phyloP scores from a whole-genome alignment of 2,329 filamentous ascomycete species.

The Fusarium bulbicola region DNA sequence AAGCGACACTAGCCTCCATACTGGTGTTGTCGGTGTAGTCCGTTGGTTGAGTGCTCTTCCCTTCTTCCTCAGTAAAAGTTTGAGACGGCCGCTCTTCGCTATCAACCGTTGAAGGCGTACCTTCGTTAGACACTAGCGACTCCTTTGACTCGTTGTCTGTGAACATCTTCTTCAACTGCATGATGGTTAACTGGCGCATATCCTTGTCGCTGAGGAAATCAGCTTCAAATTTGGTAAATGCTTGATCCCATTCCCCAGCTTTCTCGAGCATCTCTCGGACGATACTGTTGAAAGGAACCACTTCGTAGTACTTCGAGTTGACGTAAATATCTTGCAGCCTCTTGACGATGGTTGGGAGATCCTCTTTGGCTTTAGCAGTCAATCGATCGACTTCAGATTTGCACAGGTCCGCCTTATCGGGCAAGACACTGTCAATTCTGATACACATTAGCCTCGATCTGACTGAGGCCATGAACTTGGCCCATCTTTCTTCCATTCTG shows the following conservation, averaged over 20 bases:
- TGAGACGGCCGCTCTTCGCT: constrained; percentile 58
- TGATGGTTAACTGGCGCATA: constrained; percentile 87
- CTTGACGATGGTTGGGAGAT: constrained; percentile 76
- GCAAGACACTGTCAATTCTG: constrained; percentile 87
- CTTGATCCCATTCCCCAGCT: constrained; percentile 91
- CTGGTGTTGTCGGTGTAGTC: constrained; percentile 49
- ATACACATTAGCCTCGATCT: constrained; percentile 86
- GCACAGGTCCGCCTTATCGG: constrained; percentile 86
- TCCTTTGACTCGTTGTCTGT: constrained; percentile 87
- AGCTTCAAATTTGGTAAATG: constrained; percentile 89
- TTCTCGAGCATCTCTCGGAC: constrained; percentile 92
- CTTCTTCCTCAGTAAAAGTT: constrained; percentile 57
- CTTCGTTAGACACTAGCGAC: constrained; percentile 75
- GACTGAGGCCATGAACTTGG: constrained; percentile 88
- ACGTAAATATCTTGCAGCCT: constrained; percentile 92
- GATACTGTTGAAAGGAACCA: constrained; percentile 90
- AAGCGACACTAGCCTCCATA: constrained; percentile 45
- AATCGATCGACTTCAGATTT: constrained; percentile 82
- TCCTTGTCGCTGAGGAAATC: constrained; percentile 98
- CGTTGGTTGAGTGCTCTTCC: constrained; percentile 57
- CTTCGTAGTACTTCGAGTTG: constrained; percentile 94
- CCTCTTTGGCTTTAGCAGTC: constrained; percentile 81
- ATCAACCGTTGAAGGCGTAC: constrained; percentile 65
- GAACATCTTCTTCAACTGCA: constrained; percentile 95
- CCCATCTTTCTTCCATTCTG: constrained; percentile 82